These are phyloP conservation scores for Candida glucosophila DNA, from an alignment of 1,139 yeast genomes.

Conservation along the genomic window DNA sequence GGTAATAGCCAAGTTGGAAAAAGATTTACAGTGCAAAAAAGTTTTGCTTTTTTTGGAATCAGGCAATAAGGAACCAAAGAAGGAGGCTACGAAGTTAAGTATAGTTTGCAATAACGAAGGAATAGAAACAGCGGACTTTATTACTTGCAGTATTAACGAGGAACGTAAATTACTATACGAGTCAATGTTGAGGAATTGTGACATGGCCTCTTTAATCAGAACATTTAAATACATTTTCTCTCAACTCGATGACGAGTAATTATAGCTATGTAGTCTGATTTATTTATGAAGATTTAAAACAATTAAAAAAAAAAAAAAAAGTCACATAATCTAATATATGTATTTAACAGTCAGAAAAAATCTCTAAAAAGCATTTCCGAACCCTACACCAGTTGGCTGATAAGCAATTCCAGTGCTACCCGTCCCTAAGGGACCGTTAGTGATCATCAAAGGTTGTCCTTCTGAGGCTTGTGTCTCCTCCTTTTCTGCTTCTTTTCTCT, in stretches of 20 bases:
- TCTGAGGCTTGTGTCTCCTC: constrained; percentile 36
- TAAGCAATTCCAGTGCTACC: constrained; percentile 36
- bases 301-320: constrained; percentile 1
- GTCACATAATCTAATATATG: not conserved
- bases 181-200: constrained; percentile 10
- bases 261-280: too few species aligned
- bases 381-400: constrained; percentile 62
- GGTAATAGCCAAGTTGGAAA: constrained; percentile 9
- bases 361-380: constrained; percentile 45
- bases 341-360: too few species aligned
- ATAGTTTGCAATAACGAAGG: constrained; percentile 10
- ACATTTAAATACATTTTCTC: constrained; percentile 12
- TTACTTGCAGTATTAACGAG: too few species aligned
- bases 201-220: constrained; percentile 10
- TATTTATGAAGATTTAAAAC: too few species aligned
- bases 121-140: constrained; percentile 8
- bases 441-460: constrained; percentile 57
- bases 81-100: constrained; percentile 8
- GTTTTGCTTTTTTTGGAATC: constrained; percentile 8
- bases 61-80: constrained; percentile 4
- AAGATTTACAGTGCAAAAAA: constrained; percentile 19
- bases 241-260: too few species aligned
- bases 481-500: constrained; percentile 56
- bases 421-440: constrained; percentile 41
- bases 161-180: constrained; percentile 8